Conservation (phyloP, 257 asterid genomes). For the Forsythia suspensa region DNA sequence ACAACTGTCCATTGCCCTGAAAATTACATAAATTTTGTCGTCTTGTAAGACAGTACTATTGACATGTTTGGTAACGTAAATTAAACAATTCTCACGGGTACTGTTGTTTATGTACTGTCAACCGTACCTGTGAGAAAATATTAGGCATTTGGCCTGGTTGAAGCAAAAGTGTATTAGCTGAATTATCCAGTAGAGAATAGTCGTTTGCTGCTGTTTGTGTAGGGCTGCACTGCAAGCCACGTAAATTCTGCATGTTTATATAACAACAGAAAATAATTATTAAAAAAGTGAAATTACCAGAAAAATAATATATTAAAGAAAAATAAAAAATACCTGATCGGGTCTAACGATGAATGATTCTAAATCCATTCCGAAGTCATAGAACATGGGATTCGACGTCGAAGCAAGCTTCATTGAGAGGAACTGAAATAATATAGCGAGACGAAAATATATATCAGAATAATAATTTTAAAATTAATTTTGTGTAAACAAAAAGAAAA, state of each 20-base stretch:
- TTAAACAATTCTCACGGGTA: neutral
- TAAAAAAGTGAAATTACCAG: neutral
- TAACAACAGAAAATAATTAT: neutral
- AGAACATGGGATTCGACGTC: constrained; percentile 49
- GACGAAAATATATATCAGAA: neutral
- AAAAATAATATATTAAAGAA: neutral
- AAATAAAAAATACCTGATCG: constrained; percentile 48
- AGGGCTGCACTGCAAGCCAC: neutral
- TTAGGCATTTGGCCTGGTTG: constrained; percentile 26
- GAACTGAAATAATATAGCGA: constrained; percentile 44
- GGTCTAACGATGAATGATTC: constrained; percentile 58
- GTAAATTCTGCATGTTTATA: constrained; percentile 27
- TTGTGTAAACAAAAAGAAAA: neutral
- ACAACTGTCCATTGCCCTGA: constrained; percentile 46
- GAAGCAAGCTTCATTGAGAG: constrained; percentile 92
- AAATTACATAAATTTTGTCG: constrained; percentile 18
- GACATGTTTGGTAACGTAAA: neutral
- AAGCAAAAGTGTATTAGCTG: constrained; percentile 22
- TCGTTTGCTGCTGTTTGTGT: constrained; percentile 20
- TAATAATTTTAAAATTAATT: neutral
- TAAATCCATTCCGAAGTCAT: constrained; percentile 74
- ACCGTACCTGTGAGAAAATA: constrained; percentile 8
- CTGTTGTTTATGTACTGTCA: neutral
- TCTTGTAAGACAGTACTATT: neutral
- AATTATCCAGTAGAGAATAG: constrained; percentile 31